These are phyloP conservation scores for Psophocarpus tetragonolobus DNA, from an alignment of 306 rosid species.

Conservation along the genomic window DNA sequence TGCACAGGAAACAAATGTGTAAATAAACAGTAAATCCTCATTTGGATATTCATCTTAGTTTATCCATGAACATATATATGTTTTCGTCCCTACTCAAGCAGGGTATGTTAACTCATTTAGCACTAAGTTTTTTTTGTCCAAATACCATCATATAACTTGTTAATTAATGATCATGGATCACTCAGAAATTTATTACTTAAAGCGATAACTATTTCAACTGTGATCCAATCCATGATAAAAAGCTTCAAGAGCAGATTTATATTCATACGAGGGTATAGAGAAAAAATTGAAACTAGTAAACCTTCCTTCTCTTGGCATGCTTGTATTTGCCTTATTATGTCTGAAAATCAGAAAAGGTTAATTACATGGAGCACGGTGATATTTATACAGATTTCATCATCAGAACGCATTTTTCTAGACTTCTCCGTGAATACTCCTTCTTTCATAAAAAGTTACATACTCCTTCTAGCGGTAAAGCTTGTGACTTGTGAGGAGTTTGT, in stretches of 20 bases:
- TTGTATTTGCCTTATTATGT: slow-evolving; percentile 7
- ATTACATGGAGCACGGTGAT: slow-evolving; percentile 22
- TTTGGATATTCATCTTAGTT: no score
- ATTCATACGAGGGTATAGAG: neutral
- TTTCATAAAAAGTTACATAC: slow-evolving; percentile 8
- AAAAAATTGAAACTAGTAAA: slow-evolving; percentile 13
- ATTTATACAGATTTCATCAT: slow-evolving; percentile 12
- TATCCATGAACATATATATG: no score
- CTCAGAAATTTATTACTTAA: neutral
- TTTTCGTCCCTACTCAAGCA: no score
- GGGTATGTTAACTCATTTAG: no score
- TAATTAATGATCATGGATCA: neutral
- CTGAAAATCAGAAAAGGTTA: slow-evolving; percentile 12
- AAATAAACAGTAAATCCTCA: no score
- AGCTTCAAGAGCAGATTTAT: neutral
- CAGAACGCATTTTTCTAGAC: neutral
- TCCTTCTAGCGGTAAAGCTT: neutral
- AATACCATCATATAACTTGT: neutral
- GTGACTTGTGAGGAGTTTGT: neutral
- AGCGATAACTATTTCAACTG: neutral
- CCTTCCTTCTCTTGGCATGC: slow-evolving; percentile 8
- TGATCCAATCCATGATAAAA: neutral
- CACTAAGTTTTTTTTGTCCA: neutral
- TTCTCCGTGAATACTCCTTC: neutral
- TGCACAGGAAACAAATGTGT: no score